Evolutionary conservation across 75 land plant genomes (phyloP), one percentile per base, ranked within the genome.

Genomic region (Larix kaempferi): DNA sequence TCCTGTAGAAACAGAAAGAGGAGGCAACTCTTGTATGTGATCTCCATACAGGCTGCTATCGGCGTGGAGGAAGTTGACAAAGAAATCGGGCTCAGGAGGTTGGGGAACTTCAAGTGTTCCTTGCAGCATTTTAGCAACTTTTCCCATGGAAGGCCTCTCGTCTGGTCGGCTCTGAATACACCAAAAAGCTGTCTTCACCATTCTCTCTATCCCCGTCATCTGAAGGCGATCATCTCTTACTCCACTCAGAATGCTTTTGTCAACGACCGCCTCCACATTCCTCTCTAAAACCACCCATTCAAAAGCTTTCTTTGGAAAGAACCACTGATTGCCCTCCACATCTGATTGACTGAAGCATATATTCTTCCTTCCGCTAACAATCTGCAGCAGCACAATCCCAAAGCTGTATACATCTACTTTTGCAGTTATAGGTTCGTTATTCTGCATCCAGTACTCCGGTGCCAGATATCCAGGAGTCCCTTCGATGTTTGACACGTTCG

Each of bases 381-480:
- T 78, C 79, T 93, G 93, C 69, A 93, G 77, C 54, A 93, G 74
- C 77, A 90, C 88, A 90, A 93, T 85, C 16, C 95, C 95, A 59
- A 83, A 93, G 80, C 93, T 91, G 81, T 91, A 93, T 0, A 93
- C 95, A 60, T 93, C 93, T 1, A 86, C 88, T 77, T 93, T 93
- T 3, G 88, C 65, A 1, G 80, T 81, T 0, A 76, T 61, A 2
- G 80, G 57, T 2, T n/a, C 21, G 12, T n/a, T 6, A 1, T 59
- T 61, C 33, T 29, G 33, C 33, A 29, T 29, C 16, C 54, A 33
- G 80, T 80, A 76, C 21, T 81, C 82, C 16, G 80, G 82, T 4
- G 82, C 82, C 3, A 81, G 22, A 56, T 77, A 77, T 1, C 80
- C 82, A 10, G 57, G 81, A 2, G 81, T 80, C 35, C 82, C 82